These are phyloP conservation scores for Chara braunii DNA, from an alignment of 139 green algal genomes.

Conservation along the genomic window DNA sequence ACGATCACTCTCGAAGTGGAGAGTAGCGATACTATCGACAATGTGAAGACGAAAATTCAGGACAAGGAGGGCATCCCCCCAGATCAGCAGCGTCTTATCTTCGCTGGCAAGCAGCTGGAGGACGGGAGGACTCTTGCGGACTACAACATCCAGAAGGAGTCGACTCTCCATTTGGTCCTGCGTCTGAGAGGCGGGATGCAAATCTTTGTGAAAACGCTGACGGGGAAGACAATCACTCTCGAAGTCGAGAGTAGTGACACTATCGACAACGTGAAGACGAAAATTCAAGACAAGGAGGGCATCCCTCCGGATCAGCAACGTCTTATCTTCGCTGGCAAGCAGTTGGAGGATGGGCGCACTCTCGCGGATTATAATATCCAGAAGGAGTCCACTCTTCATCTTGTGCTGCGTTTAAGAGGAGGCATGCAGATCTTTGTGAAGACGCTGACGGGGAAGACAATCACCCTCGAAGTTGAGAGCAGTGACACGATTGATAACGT, in stretches of 20 bases:
- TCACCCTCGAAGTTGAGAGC: slow-evolving; percentile 20
- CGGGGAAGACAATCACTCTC: slow-evolving; percentile 42
- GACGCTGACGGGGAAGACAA: slow-evolving; percentile 32
- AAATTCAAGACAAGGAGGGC: slow-evolving; percentile 51
- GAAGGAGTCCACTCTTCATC: slow-evolving; percentile 75
- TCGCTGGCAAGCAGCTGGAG: slow-evolving; percentile 64
- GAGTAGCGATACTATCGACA: slow-evolving; percentile 45
- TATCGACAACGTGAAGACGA: slow-evolving; percentile 52
- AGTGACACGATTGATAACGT: slow-evolving; percentile 48
- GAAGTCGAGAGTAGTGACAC: slow-evolving; percentile 43
- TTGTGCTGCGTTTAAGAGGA: slow-evolving; percentile 70
- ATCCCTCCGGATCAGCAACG: slow-evolving; percentile 85
- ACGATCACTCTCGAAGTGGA: slow-evolving; percentile 48
- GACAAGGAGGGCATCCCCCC: slow-evolving; percentile 66
- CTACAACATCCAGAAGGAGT: slow-evolving; percentile 91
- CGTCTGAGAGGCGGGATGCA: slow-evolving; percentile 70
- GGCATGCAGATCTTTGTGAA: slow-evolving; percentile 54
- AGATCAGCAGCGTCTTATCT: slow-evolving; percentile 90
- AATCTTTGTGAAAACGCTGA: slow-evolving; percentile 47
- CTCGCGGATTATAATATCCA: slow-evolving; percentile 91
- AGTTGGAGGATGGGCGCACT: slow-evolving; percentile 82
- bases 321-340: slow-evolving; percentile 87
- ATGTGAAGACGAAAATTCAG: slow-evolving; percentile 49
- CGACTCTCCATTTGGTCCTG: slow-evolving; percentile 48
- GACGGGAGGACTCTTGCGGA: slow-evolving; percentile 58